Evolutionary conservation across 805 yeast genomes (phyloP), one percentile per base, ranked within the genome.

Genomic region (Cyberlindnera xylosilytica): DNA sequence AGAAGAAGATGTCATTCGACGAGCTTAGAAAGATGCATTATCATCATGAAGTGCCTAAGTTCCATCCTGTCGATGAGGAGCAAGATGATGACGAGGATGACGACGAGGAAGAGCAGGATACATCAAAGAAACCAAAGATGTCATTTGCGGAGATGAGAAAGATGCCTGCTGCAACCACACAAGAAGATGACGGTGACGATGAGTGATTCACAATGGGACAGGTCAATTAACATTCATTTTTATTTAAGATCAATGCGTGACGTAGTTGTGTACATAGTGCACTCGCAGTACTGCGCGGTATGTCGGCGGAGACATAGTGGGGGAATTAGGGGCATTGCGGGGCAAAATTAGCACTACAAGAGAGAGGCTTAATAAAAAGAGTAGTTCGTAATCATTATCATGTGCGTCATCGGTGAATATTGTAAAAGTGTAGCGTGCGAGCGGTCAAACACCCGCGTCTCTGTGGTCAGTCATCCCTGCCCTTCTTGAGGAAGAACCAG

Each of bases 11-110:
- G 41, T 47, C 57, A 12, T 89, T 89, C 56, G 95, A 86, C 61
- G 84, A 83, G 52, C 70, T 79, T 75, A 77, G 96, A 58, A 87
- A 86, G 57, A 68, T 74, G 44, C 96, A 89, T 63, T 88, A 88
- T 61, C 87, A 83, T 54, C 70, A 82, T 31, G 69, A 66, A 34
- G 69, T 68, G 29, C 69, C 69, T 0, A 13, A 56, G 37, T 39
- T 51, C 52, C 33, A 40, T 20, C 30, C 34, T 28, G 17, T 29
- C 13, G 46, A 50, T 3, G 44, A 33, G 12, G 48, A 46, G 1
- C 42, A 41, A 6, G 57, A 47, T 4, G 58, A 46, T 6, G 54
- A 47, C 1, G 52, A 49, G 8, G 52, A 42, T 3, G 49, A 46
- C 15, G 53, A 47, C 13, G 53, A 47, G 6, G 44, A 39, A 27